Percentiles rank a stretch among this genome's conserved stretches.
These are phyloP conservation scores for Hondaea fermentalgiana DNA, from an alignment of 108 stramenopile genomes.

Conservation along the genomic window DNA sequence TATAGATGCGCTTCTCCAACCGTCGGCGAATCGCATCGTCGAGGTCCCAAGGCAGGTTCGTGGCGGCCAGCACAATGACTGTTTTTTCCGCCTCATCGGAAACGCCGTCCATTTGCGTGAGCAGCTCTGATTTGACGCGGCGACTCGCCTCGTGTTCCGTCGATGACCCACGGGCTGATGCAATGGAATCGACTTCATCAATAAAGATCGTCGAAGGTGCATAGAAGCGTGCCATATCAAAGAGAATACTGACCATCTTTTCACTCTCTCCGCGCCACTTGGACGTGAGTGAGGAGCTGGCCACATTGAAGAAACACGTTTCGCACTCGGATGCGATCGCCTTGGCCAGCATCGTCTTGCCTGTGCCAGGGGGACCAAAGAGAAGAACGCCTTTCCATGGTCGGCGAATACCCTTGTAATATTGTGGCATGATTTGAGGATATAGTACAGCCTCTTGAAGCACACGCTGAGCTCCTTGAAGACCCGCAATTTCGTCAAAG, in stretches of 20 bases:
- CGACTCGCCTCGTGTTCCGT: conserved; percentile 81
- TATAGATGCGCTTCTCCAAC: conserved; percentile 79
- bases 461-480: conserved; percentile 68
- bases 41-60: conserved; percentile 86
- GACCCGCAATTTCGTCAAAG: conserved; percentile 63
- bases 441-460: conserved; percentile 84
- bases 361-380: conserved; percentile 80
- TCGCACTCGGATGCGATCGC: conserved; percentile 93
- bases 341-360: conserved; percentile 98
- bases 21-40: conserved; percentile 74
- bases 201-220: conserved; percentile 67
- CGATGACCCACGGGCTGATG: conserved; percentile 48
- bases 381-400: conserved; percentile 70
- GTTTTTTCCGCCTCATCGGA: conserved; percentile 34
- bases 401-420: conserved; percentile 72
- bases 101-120: conserved; percentile 89
- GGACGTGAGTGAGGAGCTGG: conserved; percentile 47
- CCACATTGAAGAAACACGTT: conserved; percentile 66
- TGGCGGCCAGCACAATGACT: conserved; percentile 79
- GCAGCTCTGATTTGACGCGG: conserved; percentile 87
- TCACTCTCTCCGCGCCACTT: conserved; percentile 57
- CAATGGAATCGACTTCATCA: conserved; percentile 85
- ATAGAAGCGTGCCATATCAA: conserved; percentile 40
- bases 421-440: conserved; percentile 77
- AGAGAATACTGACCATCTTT: conserved; percentile 55